These are phyloP conservation scores for Centella asiatica DNA, from an alignment of 129 eudicot genomes.

Conservation along the genomic window DNA sequence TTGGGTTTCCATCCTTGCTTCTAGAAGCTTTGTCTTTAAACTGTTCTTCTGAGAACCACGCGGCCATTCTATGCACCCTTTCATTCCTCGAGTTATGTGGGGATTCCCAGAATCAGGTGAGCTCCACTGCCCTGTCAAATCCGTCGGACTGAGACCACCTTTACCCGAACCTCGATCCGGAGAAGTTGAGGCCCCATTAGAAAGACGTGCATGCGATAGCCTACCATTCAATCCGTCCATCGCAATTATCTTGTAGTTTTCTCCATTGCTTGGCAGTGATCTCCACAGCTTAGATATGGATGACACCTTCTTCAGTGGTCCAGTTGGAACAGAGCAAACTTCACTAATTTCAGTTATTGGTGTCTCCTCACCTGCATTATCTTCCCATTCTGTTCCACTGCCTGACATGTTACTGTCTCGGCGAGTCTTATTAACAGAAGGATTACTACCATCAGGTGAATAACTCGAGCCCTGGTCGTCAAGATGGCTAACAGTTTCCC, in stretches of 20 bases:
- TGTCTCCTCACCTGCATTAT: conserved; percentile 33
- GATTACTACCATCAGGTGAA: conserved; percentile 65
- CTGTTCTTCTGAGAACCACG: conserved; percentile 60
- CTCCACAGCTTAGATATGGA: conserved; percentile 72
- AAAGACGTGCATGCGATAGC: conserved; percentile 41
- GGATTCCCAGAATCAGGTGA: conserved; percentile 70
- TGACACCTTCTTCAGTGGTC: conserved; percentile 44
- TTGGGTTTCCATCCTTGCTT: conserved; percentile 81
- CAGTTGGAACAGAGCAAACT: conserved; percentile 37
- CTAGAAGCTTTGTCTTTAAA: conserved; percentile 65
- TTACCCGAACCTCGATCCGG: conserved; percentile 36
- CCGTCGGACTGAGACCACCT: conserved; percentile 42
- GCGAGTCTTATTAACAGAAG: conserved; percentile 42
- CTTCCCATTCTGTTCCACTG: conserved; percentile 64
- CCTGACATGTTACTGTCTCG: conserved; percentile 40
- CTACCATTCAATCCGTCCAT: conserved; percentile 70
- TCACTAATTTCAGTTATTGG: conserved; percentile 62
- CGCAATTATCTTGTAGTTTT: conserved; percentile 57
- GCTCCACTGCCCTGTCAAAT: conserved; percentile 48
- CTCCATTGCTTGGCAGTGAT: conserved; percentile 53
- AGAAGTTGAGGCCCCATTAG: conserved; percentile 33
- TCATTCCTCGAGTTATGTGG: conserved; percentile 51
- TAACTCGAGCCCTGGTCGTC: conserved; percentile 81
- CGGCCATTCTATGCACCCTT: conserved; percentile 96
- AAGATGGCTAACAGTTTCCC: conserved; percentile 85